Conservation (phyloP, 2,329 filamentous ascomycete species). For the Cordyceps fumosorosea region DNA sequence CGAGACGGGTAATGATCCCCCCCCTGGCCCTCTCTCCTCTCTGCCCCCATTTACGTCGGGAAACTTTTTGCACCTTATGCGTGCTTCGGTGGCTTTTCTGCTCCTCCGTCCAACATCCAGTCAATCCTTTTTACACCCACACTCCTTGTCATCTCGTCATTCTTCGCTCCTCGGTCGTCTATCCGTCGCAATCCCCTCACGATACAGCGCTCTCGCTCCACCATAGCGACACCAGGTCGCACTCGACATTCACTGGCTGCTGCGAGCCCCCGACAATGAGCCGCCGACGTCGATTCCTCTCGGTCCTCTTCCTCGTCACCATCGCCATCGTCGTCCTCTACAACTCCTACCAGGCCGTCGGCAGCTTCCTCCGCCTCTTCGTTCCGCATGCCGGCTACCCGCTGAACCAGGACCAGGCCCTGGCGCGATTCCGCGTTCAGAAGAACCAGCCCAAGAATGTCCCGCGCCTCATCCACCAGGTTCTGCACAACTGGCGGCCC, state of each 20-base stretch:
- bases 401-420: constrained; percentile 9
- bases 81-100: background rate
- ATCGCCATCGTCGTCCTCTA: background rate
- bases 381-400: constrained; percentile 5
- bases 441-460: constrained; percentile 25
- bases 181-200: no score
- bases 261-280: background rate
- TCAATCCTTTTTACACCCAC: background rate
- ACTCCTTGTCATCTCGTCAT: background rate
- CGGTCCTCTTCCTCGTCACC: background rate
- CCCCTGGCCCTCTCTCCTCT: background rate
- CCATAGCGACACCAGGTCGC: background rate
- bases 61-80: background rate
- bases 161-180: background rate
- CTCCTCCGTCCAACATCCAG: background rate
- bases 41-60: background rate
- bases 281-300: constrained; percentile 6
- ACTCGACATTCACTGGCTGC: no score
- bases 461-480: constrained; percentile 72
- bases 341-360: background rate
- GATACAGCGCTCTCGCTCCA: no score
- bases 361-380: background rate
- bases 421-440: constrained; percentile 2
- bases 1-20: background rate
- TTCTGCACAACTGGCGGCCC: constrained; percentile 22